phyloP scores from a whole-genome alignment of 768 basidiomycete species.

The Auricularia sp. region DNA sequence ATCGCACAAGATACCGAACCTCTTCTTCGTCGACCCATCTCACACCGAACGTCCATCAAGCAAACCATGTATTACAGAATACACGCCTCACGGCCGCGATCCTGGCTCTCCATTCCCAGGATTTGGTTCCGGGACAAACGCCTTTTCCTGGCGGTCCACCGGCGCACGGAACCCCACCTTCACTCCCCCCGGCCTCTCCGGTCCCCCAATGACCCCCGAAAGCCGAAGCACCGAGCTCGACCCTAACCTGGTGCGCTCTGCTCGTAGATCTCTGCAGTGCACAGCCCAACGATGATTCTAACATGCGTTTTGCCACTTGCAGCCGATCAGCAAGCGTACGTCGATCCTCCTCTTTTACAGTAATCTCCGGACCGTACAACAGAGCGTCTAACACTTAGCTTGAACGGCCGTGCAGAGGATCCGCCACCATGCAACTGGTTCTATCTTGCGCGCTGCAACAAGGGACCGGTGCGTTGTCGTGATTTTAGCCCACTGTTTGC shows the following conservation, averaged over 20 bases:
- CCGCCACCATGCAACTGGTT: not conserved
- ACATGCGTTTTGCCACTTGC: too few relatives aligned
- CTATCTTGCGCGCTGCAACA: not conserved
- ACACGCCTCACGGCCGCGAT: not conserved
- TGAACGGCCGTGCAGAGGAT: not conserved
- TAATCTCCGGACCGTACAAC: not conserved
- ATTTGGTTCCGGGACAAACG: too few relatives aligned
- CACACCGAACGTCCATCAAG: too few relatives aligned
- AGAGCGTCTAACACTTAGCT: not conserved
- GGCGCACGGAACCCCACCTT: too few relatives aligned
- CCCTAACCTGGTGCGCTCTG: too few relatives aligned
- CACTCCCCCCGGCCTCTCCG: too few relatives aligned
- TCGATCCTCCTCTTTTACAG: not conserved
- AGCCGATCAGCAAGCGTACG: not conserved
- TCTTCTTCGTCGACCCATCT: not conserved
- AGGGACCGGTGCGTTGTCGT: not conserved
- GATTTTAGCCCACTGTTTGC: not conserved
- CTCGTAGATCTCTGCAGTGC: too few relatives aligned
- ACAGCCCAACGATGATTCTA: too few relatives aligned
- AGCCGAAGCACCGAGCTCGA: too few relatives aligned
- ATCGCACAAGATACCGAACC: not conserved
- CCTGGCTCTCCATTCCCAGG: not conserved
- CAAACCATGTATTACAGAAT: too few relatives aligned
- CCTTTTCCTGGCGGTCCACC: too few relatives aligned
- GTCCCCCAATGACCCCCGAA: too few relatives aligned